phyloP scores from a whole-genome alignment of 441 rosid species.

The Geranium incanum region DNA sequence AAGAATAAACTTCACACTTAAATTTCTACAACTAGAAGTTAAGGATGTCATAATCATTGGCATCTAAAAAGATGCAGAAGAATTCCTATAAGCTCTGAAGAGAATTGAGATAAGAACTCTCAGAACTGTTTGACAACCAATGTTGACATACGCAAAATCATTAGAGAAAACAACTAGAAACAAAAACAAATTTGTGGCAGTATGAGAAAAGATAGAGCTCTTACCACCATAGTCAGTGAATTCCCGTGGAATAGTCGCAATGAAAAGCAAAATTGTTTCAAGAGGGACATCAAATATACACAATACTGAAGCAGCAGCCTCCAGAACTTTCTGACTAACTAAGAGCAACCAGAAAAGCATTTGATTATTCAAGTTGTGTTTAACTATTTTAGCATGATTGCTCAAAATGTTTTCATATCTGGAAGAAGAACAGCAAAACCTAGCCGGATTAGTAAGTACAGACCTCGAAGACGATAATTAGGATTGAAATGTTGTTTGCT shows the following conservation, averaged over 20 bases:
- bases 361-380: conserved; percentile 14
- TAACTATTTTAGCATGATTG: conserved; percentile 5
- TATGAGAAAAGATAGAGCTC: conserved; percentile 16
- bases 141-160: conserved; percentile 14
- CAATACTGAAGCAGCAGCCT: conserved; percentile 58
- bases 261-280: conserved; percentile 61
- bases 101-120: neutral
- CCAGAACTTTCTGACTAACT: conserved; percentile 64
- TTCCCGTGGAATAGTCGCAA: conserved; percentile 75
- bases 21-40: neutral
- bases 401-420: neutral
- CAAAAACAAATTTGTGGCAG: conserved; percentile 2
- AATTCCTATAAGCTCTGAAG: neutral
- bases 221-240: conserved; percentile 79
- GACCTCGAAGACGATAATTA: conserved; percentile 85
- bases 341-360: conserved; percentile 24
- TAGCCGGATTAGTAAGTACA: conserved; percentile 26
- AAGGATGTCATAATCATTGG: neutral
- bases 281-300: conserved; percentile 51
- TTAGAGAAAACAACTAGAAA: conserved; percentile 16
- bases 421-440: conserved; percentile 22
- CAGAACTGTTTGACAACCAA: neutral
- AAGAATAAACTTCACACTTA: neutral
- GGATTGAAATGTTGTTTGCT: conserved; percentile 97
- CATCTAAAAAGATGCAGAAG: neutral